Conservation (phyloP, 2,329 filamentous ascomycete species). For the Diaporthe humulicola region DNA sequence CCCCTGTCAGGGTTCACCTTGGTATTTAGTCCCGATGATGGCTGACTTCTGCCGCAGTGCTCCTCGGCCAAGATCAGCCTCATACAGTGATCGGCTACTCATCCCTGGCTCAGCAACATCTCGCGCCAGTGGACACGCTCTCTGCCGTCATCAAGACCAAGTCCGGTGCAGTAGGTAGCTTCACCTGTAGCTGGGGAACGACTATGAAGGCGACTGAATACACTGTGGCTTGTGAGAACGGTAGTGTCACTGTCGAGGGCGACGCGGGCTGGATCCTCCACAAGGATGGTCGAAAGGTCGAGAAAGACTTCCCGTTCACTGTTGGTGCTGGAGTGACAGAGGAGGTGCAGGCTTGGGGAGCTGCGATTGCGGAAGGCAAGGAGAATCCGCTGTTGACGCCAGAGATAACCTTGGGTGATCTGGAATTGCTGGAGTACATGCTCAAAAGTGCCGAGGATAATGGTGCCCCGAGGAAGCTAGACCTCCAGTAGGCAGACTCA, state of each 20-base stretch:
- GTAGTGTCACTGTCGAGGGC: slow-evolving; percentile 64
- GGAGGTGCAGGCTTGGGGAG: slow-evolving; percentile 73
- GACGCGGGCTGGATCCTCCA: slow-evolving; percentile 47
- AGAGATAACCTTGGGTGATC: slow-evolving; percentile 71
- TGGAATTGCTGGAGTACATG: slow-evolving; percentile 70
- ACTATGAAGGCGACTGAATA: slow-evolving; percentile 67
- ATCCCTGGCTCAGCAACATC: slow-evolving; percentile 62
- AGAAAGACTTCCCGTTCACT: slow-evolving; percentile 37
- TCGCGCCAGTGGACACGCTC: slow-evolving; percentile 75
- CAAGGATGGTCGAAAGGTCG: slow-evolving; percentile 45
- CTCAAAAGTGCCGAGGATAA: slow-evolving; percentile 60
- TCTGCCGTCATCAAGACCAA: slow-evolving; percentile 68
- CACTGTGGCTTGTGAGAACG: slow-evolving; percentile 69
- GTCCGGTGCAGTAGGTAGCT: slow-evolving; percentile 68
- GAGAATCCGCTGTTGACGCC: slow-evolving; percentile 65
- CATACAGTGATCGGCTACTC: slow-evolving; percentile 66
- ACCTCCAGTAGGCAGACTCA: slow-evolving; percentile 50
- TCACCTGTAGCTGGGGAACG: slow-evolving; percentile 70
- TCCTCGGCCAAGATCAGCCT: slow-evolving; percentile 64
- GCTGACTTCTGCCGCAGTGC: slow-evolving; percentile 45
- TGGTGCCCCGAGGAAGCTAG: slow-evolving; percentile 55
- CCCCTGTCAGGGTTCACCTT: not conserved
- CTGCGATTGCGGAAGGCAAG: slow-evolving; percentile 61
- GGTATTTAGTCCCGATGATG: not conserved
- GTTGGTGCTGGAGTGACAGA: slow-evolving; percentile 63